Base-by-base conservation (phyloP, 2,329 filamentous ascomycete species). In the Colletotrichum siamense region DNA sequence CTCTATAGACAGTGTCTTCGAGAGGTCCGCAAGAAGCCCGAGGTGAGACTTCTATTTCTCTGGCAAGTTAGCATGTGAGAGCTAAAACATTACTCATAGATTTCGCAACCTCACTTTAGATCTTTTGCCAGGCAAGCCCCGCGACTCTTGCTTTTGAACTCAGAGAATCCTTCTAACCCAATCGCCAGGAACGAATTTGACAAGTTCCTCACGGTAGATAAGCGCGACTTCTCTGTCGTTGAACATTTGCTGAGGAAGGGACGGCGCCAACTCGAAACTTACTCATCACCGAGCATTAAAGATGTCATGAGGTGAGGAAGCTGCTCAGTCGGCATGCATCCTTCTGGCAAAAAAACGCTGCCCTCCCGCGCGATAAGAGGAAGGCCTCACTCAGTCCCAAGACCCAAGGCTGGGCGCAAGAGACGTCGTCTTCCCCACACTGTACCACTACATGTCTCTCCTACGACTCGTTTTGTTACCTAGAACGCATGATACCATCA, bases 1-100 rank as follows among this genome's bases (percentile, higher is more conserved):
- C 91, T 99, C 16, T 99, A 99, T 84, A 93, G 96, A 75, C 91
- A 92, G 82, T 99, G 96, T 81, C 88, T 99, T 30, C 92, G 96
- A 76, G 95, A 95, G 81, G 93, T 94, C 75, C 92, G 94, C 76
- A 93, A 93, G 81, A 99, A 99, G 84, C 95, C 96, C 66, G 83
- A 86, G 80, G 95, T 96, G 84, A 77, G 81, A 65, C 24, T 15
- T 24, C 44, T 32, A 52, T 13, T 52, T 22, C 44, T 36, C 15
- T 13, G 5, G 13, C 15, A 39, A 26, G 30, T 36, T 57, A 52
- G 26, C 49, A 71, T 18, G 28, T 62, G 55, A 62, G 49, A 70
- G 63, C 72, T 75, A 49, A 77, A 18, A 61, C 8, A 49, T 15
- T 10, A 13, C n/a, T 10, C 22, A 30, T 78, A 94, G 92, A 86